phyloP scores from a whole-genome alignment of 805 yeast genomes.

The Schizosaccharomyces octosporus region DNA sequence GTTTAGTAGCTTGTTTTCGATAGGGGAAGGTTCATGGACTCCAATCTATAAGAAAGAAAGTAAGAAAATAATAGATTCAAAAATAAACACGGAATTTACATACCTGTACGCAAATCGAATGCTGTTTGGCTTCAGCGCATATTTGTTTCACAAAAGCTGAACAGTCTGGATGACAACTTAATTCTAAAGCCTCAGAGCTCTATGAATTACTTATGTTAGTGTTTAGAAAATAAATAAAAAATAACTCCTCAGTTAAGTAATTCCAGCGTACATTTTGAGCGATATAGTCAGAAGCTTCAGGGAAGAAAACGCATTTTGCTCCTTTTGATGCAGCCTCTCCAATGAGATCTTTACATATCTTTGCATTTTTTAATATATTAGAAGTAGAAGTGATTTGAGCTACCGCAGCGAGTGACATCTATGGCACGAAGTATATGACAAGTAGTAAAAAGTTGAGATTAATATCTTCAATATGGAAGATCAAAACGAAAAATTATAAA shows the following conservation, averaged over 20 bases:
- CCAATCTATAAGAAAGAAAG: conserved; percentile 25
- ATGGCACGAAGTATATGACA: not conserved
- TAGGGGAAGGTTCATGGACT: conserved; percentile 50
- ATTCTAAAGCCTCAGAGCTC: conserved; percentile 33
- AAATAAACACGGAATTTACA: not conserved
- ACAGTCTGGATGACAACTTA: conserved; percentile 26
- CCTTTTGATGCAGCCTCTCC: conserved; percentile 34
- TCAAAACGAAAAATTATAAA: too few relatives aligned
- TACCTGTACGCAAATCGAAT: conserved; percentile 27
- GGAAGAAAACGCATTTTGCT: conserved; percentile 43
- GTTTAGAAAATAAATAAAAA: not conserved
- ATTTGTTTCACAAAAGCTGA: conserved; percentile 22
- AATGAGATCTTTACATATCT: conserved; percentile 33
- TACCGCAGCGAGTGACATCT: conserved; percentile 47
- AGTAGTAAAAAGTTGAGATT: not conserved
- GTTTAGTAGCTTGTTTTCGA: conserved; percentile 15
- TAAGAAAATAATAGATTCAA: not conserved
- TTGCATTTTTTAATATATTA: conserved; percentile 32
- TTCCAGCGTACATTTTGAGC: conserved; percentile 22
- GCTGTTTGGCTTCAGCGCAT: conserved; percentile 21
- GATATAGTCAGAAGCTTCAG: conserved; percentile 83
- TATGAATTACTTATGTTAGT: not conserved
- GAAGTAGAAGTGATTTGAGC: conserved; percentile 70
- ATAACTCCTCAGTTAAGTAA: not conserved
- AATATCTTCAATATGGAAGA: not conserved